Evolutionary conservation across 2,329 filamentous ascomycete genomes (phyloP), one percentile per base, ranked within the genome.

Genomic region (Emergomyces orientalis): DNA sequence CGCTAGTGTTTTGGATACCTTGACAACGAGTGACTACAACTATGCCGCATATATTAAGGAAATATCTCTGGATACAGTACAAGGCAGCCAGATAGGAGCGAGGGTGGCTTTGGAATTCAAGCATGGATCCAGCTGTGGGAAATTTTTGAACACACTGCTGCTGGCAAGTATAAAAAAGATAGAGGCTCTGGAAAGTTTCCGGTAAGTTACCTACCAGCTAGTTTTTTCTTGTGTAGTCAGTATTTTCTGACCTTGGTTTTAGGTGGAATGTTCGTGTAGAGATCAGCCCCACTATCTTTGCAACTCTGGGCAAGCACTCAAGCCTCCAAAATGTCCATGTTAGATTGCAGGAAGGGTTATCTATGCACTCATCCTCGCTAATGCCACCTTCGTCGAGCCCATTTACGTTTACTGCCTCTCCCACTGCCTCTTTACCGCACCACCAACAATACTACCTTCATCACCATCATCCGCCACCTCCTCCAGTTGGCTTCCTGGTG

Each of bases 251-350:
- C n/a, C 34, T 41, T n/a, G 25, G 51, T 37, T 59, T 30, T 61
- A 85, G 82, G 66, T 88, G 85, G 85, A 85, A 87, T 69, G 82
- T 87, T 61, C 80, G 84, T 7, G 81, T 88, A 62, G 85, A 87
- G 70, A 77, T 88, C 11, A 85, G 81, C 69, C 77, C 82, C 6
- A 79, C 79, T 1, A 79, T 87, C 4, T 87, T 84, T 72, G 78
- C 78, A 63, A 78, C 79, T 41, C 75, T 88, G 13, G 84, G 86
- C 69, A 72, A 77, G 41, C 82, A 86, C 62, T 64, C 74, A 22
- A 77, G 80, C 7, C 76, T 88, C 34, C 78, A 79, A 62, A 74
- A 81, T 64, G 68, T 88, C 14, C 82, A 85, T 65, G 69, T 88
- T 52, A 81, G 85, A 62, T 78, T 87, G 72, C 85, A 86, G 64